A percentile compares a stretch with the other conserved stretches of the same genome.
These are phyloP conservation scores for Tuber magnatum DNA, from an alignment of 495 filamentous ascomycete genomes.

Conservation along the genomic window DNA sequence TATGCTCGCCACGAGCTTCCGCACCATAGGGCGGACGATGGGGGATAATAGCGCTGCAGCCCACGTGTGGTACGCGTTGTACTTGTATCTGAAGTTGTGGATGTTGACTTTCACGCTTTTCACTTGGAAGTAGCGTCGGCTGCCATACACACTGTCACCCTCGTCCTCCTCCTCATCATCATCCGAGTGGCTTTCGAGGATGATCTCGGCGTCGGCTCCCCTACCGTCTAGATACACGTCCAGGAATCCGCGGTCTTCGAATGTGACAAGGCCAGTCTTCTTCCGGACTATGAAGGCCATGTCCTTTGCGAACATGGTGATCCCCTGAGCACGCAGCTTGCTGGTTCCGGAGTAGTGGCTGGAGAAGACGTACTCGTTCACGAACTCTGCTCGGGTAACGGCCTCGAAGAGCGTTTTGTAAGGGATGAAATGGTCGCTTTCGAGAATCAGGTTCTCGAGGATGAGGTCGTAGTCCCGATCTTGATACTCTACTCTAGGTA, in stretches of 20 bases:
- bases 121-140: slow-evolving; percentile 34
- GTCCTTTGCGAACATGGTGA: slow-evolving; percentile 36
- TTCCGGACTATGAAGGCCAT: slow-evolving; percentile 37
- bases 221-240: slow-evolving; percentile 36
- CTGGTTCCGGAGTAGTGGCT: slow-evolving; percentile 30
- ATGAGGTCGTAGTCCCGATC: slow-evolving; percentile 38
- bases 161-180: slow-evolving; percentile 28
- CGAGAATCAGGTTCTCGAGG: slow-evolving; percentile 37
- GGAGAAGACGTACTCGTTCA: slow-evolving; percentile 28
- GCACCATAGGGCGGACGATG: slow-evolving; percentile 28
- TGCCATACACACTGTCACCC: not conserved
- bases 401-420: slow-evolving; percentile 35
- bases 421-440: slow-evolving; percentile 38
- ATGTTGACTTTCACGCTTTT: slow-evolving; percentile 32
- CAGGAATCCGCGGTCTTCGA: slow-evolving; percentile 34
- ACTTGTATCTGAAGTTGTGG: slow-evolving; percentile 37
- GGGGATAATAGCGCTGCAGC: slow-evolving; percentile 31
- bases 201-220: slow-evolving; percentile 35
- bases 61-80: slow-evolving; percentile 39
- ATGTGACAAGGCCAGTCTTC: slow-evolving; percentile 35
- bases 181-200: slow-evolving; percentile 26
- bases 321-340: slow-evolving; percentile 27
- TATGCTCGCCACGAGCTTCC: slow-evolving; percentile 24
- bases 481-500: slow-evolving; percentile 39
- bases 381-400: slow-evolving; percentile 32